Evolutionary conservation across 2,329 filamentous ascomycete species (phyloP).

Genomic region (Talaromyces sp.): DNA sequence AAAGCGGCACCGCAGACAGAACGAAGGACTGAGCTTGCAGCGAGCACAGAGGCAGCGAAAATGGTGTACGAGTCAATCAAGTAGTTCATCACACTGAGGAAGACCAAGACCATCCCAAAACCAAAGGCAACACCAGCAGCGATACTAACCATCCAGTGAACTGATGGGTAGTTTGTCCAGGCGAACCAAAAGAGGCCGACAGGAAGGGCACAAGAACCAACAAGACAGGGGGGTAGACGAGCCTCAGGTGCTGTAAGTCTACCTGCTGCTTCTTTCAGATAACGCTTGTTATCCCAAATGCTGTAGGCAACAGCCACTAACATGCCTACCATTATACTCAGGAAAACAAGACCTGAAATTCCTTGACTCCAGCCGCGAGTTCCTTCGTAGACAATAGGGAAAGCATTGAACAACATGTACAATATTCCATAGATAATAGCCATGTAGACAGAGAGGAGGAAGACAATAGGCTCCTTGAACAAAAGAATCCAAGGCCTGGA

Average conservation of each 20-base stretch:
- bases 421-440: slow-evolving; percentile 52
- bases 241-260: slow-evolving; percentile 62
- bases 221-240: slow-evolving; percentile 49
- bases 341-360: slow-evolving; percentile 47
- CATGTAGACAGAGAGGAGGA: slow-evolving; percentile 49
- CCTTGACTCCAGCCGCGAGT: slow-evolving; percentile 48
- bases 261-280: slow-evolving; percentile 39
- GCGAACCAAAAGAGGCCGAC: slow-evolving; percentile 59
- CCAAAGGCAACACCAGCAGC: slow-evolving; percentile 39
- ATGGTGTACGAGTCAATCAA: slow-evolving; percentile 45
- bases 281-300: slow-evolving; percentile 42
- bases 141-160: slow-evolving; percentile 40
- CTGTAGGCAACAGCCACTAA: slow-evolving; percentile 39
- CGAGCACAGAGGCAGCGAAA: slow-evolving; percentile 42
- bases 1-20: slow-evolving; percentile 48
- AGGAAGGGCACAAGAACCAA: slow-evolving; percentile 52
- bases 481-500: slow-evolving; percentile 49
- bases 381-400: slow-evolving; percentile 49
- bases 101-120: slow-evolving; percentile 42
- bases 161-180: slow-evolving; percentile 52
- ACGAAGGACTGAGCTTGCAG: slow-evolving; percentile 46
- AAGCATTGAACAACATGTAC: slow-evolving; percentile 53
- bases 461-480: slow-evolving; percentile 50
- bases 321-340: slow-evolving; percentile 47
- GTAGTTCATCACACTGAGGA: slow-evolving; percentile 42